Conservation (phyloP, 768 basidiomycete species). For the Heimioporus sp. region DNA sequence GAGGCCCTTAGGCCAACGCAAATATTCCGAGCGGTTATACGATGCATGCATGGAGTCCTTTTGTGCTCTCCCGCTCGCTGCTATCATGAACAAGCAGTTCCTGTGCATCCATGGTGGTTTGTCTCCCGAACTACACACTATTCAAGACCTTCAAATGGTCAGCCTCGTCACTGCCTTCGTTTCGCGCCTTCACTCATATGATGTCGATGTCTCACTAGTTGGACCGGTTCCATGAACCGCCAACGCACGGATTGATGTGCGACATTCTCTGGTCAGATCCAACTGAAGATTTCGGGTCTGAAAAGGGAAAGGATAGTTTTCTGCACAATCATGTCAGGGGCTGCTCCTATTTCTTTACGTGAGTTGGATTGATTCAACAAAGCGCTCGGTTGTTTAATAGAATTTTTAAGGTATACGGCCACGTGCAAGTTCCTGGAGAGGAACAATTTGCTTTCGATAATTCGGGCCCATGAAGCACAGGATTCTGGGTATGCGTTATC, state of each 20-base stretch:
- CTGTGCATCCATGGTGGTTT: constrained; percentile 74
- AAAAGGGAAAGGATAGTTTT: constrained; percentile 64
- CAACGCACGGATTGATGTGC: constrained; percentile 72
- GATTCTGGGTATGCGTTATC: constrained; percentile 73
- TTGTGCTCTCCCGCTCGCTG: constrained; percentile 68
- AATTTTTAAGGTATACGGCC: constrained; percentile 63
- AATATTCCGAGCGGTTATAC: constrained; percentile 73
- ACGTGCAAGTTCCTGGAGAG: constrained; percentile 92
- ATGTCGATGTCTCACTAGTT: constrained; percentile 37
- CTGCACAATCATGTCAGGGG: constrained; percentile 73
- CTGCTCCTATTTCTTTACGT: constrained; percentile 78
- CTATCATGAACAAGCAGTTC: constrained; percentile 81
- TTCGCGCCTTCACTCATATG: not conserved
- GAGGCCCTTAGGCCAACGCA: constrained; percentile 55
- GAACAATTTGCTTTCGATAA: constrained; percentile 87
- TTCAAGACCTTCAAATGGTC: constrained; percentile 64
- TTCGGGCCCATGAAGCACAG: constrained; percentile 96
- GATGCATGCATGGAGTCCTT: constrained; percentile 75
- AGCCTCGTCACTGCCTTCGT: constrained; percentile 13
- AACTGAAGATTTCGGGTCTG: constrained; percentile 67
- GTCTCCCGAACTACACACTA: constrained; percentile 65
- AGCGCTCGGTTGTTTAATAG: not conserved
- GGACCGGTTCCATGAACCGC: constrained; percentile 72
- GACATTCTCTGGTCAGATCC: constrained; percentile 78
- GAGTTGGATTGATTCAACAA: constrained; percentile 15